Conservation (phyloP, 495 filamentous ascomycete species). For the Lichenothelia convexa region DNA sequence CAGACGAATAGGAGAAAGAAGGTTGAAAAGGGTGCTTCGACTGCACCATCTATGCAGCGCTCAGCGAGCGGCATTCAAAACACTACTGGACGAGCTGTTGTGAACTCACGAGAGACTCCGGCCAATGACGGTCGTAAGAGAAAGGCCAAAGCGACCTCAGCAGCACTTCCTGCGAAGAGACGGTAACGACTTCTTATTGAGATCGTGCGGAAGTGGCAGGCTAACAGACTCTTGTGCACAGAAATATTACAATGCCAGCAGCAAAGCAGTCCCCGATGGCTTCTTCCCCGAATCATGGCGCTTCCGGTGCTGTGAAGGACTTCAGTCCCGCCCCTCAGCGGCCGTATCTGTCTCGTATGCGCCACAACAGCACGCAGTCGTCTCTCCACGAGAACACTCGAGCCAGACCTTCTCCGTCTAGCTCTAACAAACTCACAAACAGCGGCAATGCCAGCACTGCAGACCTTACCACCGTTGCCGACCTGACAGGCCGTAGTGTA, state of each 20-base stretch:
- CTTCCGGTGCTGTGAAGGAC: constrained; percentile 26
- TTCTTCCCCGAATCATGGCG: constrained; percentile 11
- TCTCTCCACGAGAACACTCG: constrained; percentile 5
- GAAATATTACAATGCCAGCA: constrained; percentile 23
- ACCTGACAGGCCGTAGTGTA: constrained; percentile 5
- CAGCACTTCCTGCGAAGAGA: constrained; percentile 5
- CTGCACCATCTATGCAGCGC: constrained; percentile 47
- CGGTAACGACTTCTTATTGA: too few species aligned
- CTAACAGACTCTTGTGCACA: too few species aligned
- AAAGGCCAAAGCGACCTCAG: constrained; percentile 1
- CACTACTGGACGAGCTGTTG: constrained; percentile 31
- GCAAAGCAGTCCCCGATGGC: constrained; percentile 30
- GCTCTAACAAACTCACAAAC: constrained; percentile 9
- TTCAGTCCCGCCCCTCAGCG: constrained; percentile 9
- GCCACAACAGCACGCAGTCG: constrained; percentile 45
- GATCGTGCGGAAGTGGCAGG: too few species aligned
- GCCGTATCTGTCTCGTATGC: constrained; percentile 17
- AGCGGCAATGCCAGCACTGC: constrained; percentile 9
- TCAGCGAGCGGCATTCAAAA: constrained; percentile 41
- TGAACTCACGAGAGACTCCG: constrained; percentile 44
- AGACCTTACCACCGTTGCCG: constrained; percentile 1
- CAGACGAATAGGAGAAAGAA: constrained; percentile 56
- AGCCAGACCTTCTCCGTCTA: constrained; percentile 14
- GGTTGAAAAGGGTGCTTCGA: constrained; percentile 48
- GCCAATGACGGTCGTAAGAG: constrained; percentile 40